Conservation (phyloP, 2,329 filamentous ascomycete genomes). For the Cercospora sesami region DNA sequence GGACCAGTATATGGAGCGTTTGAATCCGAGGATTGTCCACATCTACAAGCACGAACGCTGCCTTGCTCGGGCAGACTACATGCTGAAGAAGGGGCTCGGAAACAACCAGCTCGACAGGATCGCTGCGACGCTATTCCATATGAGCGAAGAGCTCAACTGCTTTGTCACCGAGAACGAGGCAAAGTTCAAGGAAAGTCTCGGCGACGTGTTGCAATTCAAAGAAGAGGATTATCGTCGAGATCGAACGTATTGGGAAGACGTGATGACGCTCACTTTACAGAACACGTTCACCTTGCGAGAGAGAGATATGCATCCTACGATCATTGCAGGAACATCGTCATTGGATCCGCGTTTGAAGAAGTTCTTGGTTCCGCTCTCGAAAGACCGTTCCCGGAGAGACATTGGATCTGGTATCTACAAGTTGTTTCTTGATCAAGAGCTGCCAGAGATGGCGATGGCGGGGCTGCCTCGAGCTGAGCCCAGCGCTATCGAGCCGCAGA, state of each 20-base stretch:
- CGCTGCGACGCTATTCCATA: background rate
- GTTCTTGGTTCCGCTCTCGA: background rate
- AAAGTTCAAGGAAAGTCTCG: background rate
- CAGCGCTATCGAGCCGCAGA: background rate
- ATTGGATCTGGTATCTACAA: background rate
- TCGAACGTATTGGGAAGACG: background rate
- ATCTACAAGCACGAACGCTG: slow-evolving; percentile 1
- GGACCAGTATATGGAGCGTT: background rate
- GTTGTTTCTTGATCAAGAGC: background rate
- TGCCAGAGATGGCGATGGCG: background rate
- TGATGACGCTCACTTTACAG: background rate
- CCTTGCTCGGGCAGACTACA: background rate
- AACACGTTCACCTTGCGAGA: background rate
- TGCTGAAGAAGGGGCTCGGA: background rate
- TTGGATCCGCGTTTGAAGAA: background rate
- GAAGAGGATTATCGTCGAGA: background rate
- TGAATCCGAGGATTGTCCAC: background rate
- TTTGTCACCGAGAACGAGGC: background rate
- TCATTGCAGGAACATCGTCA: background rate
- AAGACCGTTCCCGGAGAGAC: background rate
- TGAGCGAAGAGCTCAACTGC: background rate
- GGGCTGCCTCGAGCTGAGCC: background rate
- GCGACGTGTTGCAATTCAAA: background rate
- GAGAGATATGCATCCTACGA: background rate
- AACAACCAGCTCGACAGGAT: background rate